phyloP scores from a whole-genome alignment of 352 stramenopile species.

The Phytopythium delawarense region DNA sequence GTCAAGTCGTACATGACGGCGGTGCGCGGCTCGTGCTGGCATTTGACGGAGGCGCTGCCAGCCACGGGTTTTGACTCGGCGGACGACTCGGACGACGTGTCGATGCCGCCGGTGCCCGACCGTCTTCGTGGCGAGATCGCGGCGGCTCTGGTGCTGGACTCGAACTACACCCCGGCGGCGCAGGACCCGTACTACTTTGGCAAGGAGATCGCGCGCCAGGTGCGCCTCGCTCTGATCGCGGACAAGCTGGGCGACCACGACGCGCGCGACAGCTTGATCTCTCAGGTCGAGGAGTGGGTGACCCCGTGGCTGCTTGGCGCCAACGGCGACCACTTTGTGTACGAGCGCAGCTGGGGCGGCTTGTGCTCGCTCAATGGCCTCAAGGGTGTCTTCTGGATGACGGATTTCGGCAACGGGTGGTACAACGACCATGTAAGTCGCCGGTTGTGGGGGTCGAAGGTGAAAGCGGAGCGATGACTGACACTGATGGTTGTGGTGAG shows the following conservation, averaged over 20 bases:
- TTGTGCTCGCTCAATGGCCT: slow-evolving; percentile 90
- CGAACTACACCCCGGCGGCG: slow-evolving; percentile 57
- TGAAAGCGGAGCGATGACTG: not conserved
- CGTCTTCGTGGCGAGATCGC: slow-evolving; percentile 43
- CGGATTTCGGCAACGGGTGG: slow-evolving; percentile 92
- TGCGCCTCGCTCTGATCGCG: slow-evolving; percentile 74
- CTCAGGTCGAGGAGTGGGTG: slow-evolving; percentile 64
- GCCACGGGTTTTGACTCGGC: slow-evolving; percentile 42
- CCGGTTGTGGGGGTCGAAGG: not conserved
- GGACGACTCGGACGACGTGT: slow-evolving; percentile 15
- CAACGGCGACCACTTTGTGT: slow-evolving; percentile 87
- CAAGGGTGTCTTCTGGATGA: slow-evolving; percentile 86
- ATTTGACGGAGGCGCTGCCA: slow-evolving; percentile 50
- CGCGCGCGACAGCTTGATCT: slow-evolving; percentile 50
- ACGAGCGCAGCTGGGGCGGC: slow-evolving; percentile 91
- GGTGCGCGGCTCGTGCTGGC: slow-evolving; percentile 59
- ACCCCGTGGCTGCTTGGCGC: slow-evolving; percentile 73
- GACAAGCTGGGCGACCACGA: slow-evolving; percentile 54
- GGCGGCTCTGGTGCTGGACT: slow-evolving; percentile 53
- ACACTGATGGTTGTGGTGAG: slow-evolving; percentile 5
- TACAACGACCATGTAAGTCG: slow-evolving; percentile 86
- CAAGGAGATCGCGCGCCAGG: slow-evolving; percentile 80
- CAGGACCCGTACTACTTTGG: slow-evolving; percentile 84
- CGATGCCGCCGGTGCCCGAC: slow-evolving; percentile 3
- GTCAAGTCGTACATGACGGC: slow-evolving; percentile 82